Conservation (phyloP, 208 protist genomes). For the Jaenimonas drosophilae region DNA sequence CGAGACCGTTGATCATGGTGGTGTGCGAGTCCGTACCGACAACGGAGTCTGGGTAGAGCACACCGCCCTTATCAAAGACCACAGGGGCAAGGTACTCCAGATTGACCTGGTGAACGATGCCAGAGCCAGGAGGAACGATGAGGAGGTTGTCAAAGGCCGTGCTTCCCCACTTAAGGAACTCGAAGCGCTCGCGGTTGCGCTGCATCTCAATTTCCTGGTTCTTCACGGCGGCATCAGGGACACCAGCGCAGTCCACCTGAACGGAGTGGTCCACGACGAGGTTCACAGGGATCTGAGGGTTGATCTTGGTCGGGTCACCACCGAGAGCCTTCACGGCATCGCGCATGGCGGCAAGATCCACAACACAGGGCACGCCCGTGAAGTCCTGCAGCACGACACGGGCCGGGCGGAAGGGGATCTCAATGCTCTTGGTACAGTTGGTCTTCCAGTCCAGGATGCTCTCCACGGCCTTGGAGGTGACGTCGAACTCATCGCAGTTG, state of each 20-base stretch:
- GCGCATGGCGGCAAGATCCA: conserved; percentile 95
- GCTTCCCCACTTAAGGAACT: conserved; percentile 96
- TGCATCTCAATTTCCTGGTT: conserved; percentile 94
- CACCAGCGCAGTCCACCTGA: conserved; percentile 85
- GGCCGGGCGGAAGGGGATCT: conserved; percentile 95
- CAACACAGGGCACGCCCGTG: conserved; percentile 94
- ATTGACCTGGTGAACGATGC: conserved; percentile 97
- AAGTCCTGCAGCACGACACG: conserved; percentile 95
- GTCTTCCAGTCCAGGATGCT: conserved; percentile 92
- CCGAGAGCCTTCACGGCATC: conserved; percentile 89
- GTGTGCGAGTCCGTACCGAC: conserved; percentile 96
- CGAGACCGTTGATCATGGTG: conserved; percentile 96
- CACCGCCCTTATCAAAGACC: conserved; percentile 87
- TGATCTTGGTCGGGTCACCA: conserved; percentile 88
- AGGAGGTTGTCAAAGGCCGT: conserved; percentile 91
- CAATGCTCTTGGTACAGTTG: conserved; percentile 81
- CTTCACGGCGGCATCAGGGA: conserved; percentile 59
- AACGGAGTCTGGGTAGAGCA: conserved; percentile 96
- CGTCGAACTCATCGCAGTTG: conserved; percentile 93
- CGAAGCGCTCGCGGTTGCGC: conserved; percentile 94
- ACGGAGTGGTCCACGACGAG: conserved; percentile 96
- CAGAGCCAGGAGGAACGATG: conserved; percentile 94
- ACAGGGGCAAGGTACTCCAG: conserved; percentile 94
- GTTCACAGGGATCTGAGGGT: conserved; percentile 95
- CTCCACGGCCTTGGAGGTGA: conserved; percentile 87